Percentiles rank a stretch among this genome's conserved stretches.
phyloP scores from a whole-genome alignment of 2,329 filamentous ascomycete species.

The Aspergillus latus region DNA sequence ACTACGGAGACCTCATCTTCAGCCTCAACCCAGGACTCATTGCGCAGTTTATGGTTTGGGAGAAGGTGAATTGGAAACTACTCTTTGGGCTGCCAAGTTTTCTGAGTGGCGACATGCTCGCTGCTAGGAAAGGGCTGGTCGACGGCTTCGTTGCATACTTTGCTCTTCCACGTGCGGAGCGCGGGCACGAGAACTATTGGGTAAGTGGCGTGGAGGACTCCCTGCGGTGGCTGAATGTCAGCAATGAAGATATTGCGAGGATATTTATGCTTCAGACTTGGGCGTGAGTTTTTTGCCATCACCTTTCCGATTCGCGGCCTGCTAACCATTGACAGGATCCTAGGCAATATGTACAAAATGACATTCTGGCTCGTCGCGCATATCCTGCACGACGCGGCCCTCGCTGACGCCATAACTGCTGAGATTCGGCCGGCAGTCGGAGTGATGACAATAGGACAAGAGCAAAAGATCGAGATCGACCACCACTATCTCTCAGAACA shows the following conservation, averaged over 20 bases:
- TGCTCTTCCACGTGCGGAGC: background rate
- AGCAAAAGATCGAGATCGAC: background rate
- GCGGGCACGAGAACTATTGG: background rate
- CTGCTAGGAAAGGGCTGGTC: background rate
- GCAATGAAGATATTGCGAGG: background rate
- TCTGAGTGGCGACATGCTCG: conserved; percentile 3
- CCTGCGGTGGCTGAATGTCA: background rate
- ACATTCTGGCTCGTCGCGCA: conserved; percentile 8
- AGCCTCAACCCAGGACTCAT: conserved; percentile 1
- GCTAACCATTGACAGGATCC: background rate
- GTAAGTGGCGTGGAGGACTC: background rate
- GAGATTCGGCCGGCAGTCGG: background rate
- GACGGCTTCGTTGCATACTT: conserved; percentile 1
- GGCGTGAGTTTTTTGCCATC: background rate
- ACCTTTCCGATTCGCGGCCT: background rate
- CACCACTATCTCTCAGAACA: conserved; percentile 1
- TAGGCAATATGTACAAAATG: conserved; percentile 8
- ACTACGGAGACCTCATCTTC: conserved; percentile 4
- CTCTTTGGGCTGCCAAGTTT: conserved; percentile 1
- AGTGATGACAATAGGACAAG: background rate
- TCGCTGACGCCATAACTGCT: background rate
- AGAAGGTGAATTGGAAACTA: conserved; percentile 4
- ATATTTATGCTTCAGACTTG: background rate
- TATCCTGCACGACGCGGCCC: background rate
- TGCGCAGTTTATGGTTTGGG: conserved; percentile 1